A percentile compares a stretch with the other conserved stretches of the same genome.
These are phyloP conservation scores for Pseudogymnoascus sp. DNA, from an alignment of 2,329 filamentous ascomycete species.

Conservation along the genomic window DNA sequence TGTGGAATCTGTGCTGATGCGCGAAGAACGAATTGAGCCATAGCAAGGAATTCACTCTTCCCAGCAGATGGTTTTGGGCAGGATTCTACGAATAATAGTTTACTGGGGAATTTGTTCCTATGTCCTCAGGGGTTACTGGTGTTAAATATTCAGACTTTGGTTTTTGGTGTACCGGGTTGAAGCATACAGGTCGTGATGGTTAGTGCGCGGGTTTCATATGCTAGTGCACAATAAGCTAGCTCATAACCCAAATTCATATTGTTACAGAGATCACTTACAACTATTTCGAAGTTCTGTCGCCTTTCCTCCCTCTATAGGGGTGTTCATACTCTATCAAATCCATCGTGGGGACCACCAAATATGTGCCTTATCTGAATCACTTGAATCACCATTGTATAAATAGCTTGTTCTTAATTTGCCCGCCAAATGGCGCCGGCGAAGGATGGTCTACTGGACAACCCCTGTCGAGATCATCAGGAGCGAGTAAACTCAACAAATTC, in stretches of 20 bases:
- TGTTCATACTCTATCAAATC: neutral
- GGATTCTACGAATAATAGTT: neutral
- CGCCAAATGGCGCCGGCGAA: neutral
- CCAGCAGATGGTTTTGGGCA: neutral
- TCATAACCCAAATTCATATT: too few species aligned
- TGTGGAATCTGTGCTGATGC: constrained; percentile 1
- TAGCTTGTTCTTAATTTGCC: neutral
- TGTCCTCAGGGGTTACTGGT: too few species aligned
- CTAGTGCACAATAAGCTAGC: too few species aligned
- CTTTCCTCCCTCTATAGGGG: too few species aligned
- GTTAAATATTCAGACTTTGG: too few species aligned
- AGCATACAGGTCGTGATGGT: too few species aligned
- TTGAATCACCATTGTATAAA: neutral
- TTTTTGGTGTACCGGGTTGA: too few species aligned
- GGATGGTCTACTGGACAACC: neutral
- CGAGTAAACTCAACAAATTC: neutral
- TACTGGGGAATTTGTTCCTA: neutral
- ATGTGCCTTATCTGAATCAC: neutral
- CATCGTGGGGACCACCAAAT: neutral
- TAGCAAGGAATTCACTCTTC: neutral
- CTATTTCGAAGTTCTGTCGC: too few species aligned
- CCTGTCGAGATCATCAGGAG: neutral
- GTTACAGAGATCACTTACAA: too few species aligned
- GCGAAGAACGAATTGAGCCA: neutral
- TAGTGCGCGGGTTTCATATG: too few species aligned